A percentile compares a stretch with the other conserved stretches of the same genome.
These are phyloP conservation scores for Saccharomycopsis lassenensis DNA, from an alignment of 805 yeast genomes.

Conservation along the genomic window DNA sequence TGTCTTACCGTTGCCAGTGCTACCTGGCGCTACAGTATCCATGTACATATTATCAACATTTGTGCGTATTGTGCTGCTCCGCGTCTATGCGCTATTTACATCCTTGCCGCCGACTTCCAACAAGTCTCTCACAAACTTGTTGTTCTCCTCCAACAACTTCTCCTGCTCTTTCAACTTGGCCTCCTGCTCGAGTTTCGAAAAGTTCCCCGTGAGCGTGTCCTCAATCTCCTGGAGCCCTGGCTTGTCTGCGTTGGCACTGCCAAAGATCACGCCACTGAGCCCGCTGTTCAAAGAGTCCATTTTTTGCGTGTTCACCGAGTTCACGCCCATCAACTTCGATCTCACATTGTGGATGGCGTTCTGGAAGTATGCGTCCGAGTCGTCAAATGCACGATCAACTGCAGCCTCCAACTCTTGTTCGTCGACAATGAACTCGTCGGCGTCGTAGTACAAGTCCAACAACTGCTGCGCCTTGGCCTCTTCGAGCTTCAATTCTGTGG, in stretches of 20 bases:
- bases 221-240: conserved; percentile 36
- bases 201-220: conserved; percentile 60
- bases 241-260: conserved; percentile 6
- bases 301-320: conserved; percentile 6
- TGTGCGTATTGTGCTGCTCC: too few species aligned
- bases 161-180: conserved; percentile 5
- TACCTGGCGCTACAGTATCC: too few species aligned
- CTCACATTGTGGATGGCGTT: conserved; percentile 2
- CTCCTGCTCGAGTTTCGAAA: conserved; percentile 4
- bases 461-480: conserved; percentile 33
- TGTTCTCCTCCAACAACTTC: conserved; percentile 1
- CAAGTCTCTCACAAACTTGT: not conserved
- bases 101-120: too few species aligned
- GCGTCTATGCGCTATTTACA: too few species aligned
- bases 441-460: conserved; percentile 60
- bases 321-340: conserved; percentile 3
- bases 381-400: conserved; percentile 42
- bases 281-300: conserved; percentile 8
- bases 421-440: conserved; percentile 59
- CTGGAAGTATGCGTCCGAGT: conserved; percentile 10
- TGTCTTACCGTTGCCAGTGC: too few species aligned
- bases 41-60: too few species aligned
- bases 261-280: conserved; percentile 16
- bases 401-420: conserved; percentile 53
- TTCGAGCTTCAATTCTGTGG: conserved; percentile 31